Percentiles rank a stretch among this genome's conserved stretches.
phyloP scores from a whole-genome alignment of 108 stramenopile species.

The Nitzschia palea region DNA sequence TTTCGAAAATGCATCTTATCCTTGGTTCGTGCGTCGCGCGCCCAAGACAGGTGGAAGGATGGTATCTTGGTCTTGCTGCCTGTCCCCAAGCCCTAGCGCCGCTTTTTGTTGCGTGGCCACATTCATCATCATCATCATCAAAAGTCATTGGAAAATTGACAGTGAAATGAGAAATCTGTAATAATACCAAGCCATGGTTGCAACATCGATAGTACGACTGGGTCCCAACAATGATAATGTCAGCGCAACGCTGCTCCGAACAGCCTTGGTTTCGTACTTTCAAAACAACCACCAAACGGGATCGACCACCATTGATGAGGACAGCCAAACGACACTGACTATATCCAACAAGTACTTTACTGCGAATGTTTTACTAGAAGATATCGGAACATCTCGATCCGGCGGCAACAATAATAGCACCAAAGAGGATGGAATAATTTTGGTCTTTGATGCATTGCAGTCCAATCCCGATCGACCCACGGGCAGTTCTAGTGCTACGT shows the following conservation, averaged over 20 bases:
- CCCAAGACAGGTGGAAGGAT: no score
- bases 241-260: conserved; percentile 29
- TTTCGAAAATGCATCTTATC: no score
- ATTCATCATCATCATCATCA: no score
- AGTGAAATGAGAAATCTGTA: no score
- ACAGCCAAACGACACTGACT: conserved; percentile 9
- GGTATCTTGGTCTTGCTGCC: no score
- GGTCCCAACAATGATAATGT: conserved; percentile 32
- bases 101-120: no score
- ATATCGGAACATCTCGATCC: background rate
- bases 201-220: conserved; percentile 23
- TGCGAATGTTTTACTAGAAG: conserved; percentile 30
- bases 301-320: background rate
- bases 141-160: no score
- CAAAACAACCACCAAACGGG: background rate
- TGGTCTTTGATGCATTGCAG: conserved; percentile 60
- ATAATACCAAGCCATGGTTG: conserved; percentile 5
- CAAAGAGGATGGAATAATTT: conserved; percentile 81
- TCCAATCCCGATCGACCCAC: conserved; percentile 36
- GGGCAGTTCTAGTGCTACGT: conserved; percentile 24
- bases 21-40: no score
- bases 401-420: background rate
- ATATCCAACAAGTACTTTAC: conserved; percentile 49
- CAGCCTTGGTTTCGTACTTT: conserved; percentile 26
- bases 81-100: no score